These are phyloP conservation scores for Whalleya microplaca DNA, from an alignment of 2,329 filamentous ascomycete species.

Conservation along the genomic window DNA sequence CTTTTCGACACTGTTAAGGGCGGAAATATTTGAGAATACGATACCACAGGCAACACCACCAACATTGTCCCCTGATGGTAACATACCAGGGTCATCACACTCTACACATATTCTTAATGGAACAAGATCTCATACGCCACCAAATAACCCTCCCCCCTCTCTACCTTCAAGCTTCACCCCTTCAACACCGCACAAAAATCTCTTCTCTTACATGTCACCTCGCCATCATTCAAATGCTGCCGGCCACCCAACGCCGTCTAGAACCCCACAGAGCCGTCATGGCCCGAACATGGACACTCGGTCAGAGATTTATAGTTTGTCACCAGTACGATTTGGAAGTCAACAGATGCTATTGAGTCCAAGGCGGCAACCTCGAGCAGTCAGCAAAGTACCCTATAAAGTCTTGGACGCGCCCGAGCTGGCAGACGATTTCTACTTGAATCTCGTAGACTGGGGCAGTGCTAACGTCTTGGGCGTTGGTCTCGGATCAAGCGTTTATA, in stretches of 20 bases:
- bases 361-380: conserved; percentile 82
- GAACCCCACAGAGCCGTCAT: conserved; percentile 86
- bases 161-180: conserved; percentile 81
- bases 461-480: conserved; percentile 94
- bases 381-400: conserved; percentile 97
- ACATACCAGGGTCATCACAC: conserved; percentile 52
- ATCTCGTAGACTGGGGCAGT: conserved; percentile 96
- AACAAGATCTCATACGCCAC: conserved; percentile 80
- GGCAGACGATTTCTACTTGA: conserved; percentile 96
- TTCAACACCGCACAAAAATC: conserved; percentile 95
- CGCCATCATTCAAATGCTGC: conserved; percentile 69
- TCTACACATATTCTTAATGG: conserved; percentile 63
- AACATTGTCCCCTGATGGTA: conserved; percentile 62
- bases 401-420: conserved; percentile 95
- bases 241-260: conserved; percentile 85
- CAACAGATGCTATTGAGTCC: conserved; percentile 93
- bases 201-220: conserved; percentile 89
- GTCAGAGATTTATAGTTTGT: conserved; percentile 93
- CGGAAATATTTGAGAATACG: conserved; percentile 89
- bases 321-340: conserved; percentile 88
- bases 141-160: conserved; percentile 64
- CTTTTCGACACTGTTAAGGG: conserved; percentile 83
- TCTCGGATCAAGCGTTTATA: conserved; percentile 90
- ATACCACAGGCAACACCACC: conserved; percentile 79
- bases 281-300: conserved; percentile 86